Evolutionary conservation across 495 filamentous ascomycete species (phyloP), one percentile per base, ranked within the genome.

Genomic region (Penicillium flavigenum): DNA sequence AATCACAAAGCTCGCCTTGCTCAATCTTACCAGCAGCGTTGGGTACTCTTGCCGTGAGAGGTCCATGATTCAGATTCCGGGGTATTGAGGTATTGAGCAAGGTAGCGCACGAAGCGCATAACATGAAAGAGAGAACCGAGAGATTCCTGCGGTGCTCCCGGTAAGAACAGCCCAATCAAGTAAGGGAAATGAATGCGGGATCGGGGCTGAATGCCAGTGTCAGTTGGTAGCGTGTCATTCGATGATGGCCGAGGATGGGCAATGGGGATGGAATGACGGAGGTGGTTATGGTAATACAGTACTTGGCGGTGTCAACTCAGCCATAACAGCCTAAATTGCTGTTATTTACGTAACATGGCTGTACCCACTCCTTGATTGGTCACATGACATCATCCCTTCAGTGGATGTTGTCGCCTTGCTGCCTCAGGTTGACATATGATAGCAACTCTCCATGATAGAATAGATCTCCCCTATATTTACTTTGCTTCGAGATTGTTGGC

Each of bases 41-140:
- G 94, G 93, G 77, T 98, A 98, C 75, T 98, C 94, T 71, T 90
- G 83, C 71, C 93, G 83, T 66, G 90, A 89, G 64, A 96, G 83
- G 63, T 92, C 92, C 83, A 90, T 86, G 59, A 59, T 68, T 66
- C 58, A 58, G 56, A 56, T 64, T 74, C 68, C 71, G 69, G 64
- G 56, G 58, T 70, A 63, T 58, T 60, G 61, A 47, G 56, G 58
- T 70, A 63, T 58, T 60, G 61, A 47, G 39, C 53, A 41, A 52
- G 24, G 36, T 31, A 24, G 60, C 59, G 61, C 67, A 66, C 36
- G 46, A 60, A 67, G 68, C 69, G 71, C 76, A 79, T 78, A 77
- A 70, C 73, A 72, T 63, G 56, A 34, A 60, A 45, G 50, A 42
- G 48, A 39, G 49, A 38, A 45, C 48, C 47, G 47, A 43, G 58